Conservation (phyloP, 2,329 filamentous ascomycete species). For the Penicillium sp. region DNA sequence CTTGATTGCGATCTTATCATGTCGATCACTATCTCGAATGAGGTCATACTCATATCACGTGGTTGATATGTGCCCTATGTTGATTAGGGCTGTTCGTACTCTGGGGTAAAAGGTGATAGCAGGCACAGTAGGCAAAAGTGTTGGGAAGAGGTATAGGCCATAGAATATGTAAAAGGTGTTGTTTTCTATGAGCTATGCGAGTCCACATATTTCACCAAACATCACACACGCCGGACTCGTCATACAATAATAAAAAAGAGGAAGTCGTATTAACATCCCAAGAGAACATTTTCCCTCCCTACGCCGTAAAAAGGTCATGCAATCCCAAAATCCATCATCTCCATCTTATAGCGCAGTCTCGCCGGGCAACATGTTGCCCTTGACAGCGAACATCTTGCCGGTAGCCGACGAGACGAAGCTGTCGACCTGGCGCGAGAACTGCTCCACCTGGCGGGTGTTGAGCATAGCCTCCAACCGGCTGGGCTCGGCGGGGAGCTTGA, state of each 20-base stretch:
- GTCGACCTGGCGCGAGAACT: conserved; percentile 96
- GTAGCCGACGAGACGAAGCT: conserved; percentile 88
- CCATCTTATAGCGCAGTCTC: conserved; percentile 42
- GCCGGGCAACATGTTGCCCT: conserved; percentile 61
- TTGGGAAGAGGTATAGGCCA: not conserved
- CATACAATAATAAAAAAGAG: conserved; percentile 34
- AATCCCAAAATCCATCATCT: conserved; percentile 30
- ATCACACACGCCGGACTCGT: conserved; percentile 24
- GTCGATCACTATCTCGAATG: conserved; percentile 3
- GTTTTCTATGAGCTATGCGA: conserved; percentile 24
- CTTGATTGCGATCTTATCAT: conserved; percentile 1
- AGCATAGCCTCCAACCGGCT: conserved; percentile 89
- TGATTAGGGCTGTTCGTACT: conserved; percentile 12
- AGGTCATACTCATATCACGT: conserved; percentile 13
- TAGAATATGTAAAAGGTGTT: conserved; percentile 2
- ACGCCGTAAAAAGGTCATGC: conserved; percentile 43
- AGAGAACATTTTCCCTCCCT: conserved; percentile 40
- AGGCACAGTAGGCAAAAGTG: too few relatives aligned
- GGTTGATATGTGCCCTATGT: conserved; percentile 8
- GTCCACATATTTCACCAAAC: conserved; percentile 16
- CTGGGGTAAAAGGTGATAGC: not conserved
- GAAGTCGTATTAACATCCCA: conserved; percentile 39
- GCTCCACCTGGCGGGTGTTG: conserved; percentile 92
- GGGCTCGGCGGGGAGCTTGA: conserved; percentile 95
- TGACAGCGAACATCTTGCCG: conserved; percentile 97